phyloP scores from a whole-genome alignment of 2,329 filamentous ascomycete species.

The Didymosphaeria variabile region DNA sequence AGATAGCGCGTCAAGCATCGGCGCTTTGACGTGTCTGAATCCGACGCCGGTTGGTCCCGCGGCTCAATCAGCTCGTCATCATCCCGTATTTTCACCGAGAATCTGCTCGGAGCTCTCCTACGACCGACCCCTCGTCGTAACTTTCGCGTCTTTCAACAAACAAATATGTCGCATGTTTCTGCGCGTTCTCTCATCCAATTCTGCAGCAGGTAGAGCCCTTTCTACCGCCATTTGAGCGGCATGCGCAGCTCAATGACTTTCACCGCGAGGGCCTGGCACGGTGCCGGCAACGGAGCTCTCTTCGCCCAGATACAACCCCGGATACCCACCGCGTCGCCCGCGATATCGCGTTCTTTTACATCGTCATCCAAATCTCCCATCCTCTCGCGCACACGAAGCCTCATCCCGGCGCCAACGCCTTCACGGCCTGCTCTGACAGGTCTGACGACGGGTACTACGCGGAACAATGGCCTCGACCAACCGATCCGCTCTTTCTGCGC shows the following conservation, averaged over 20 bases:
- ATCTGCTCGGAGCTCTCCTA: constrained; percentile 15
- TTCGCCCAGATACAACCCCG: constrained; percentile 44
- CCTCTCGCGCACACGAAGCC: constrained; percentile 1
- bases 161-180: constrained; percentile 36
- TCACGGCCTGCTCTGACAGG: constrained; percentile 7
- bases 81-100: constrained; percentile 14
- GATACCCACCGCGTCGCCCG: constrained; percentile 26
- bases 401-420: constrained; percentile 1
- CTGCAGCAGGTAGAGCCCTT: constrained; percentile 33
- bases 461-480: constrained; percentile 37
- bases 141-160: constrained; percentile 13
- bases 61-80: constrained; percentile 14
- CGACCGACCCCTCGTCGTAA: constrained; percentile 5
- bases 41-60: constrained; percentile 2
- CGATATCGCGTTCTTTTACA: constrained; percentile 24
- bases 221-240: constrained; percentile 23
- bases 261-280: constrained; percentile 46
- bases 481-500: constrained; percentile 39
- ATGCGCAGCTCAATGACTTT: constrained; percentile 47
- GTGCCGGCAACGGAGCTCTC: constrained; percentile 45
- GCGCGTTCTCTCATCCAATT: constrained; percentile 25
- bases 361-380: constrained; percentile 22
- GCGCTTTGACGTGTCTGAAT: neutral
- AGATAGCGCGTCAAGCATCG: constrained; percentile 5
- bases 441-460: constrained; percentile 30